Percentiles rank a stretch among this genome's conserved stretches.
These are phyloP conservation scores for Lodderomyces jiufengensis DNA, from an alignment of 1,139 yeast species.

Conservation along the genomic window DNA sequence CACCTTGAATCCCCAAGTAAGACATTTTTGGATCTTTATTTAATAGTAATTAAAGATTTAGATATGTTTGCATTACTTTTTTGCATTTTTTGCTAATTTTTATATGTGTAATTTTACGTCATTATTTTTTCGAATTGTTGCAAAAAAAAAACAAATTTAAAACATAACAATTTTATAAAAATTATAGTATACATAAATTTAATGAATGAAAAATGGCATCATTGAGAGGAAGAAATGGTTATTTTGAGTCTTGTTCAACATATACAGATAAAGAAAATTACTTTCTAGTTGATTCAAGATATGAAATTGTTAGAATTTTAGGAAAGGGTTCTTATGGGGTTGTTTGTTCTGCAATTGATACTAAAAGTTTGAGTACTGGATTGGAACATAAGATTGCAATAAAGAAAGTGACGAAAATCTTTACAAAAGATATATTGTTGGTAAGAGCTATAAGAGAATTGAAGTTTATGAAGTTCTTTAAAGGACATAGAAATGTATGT, in stretches of 20 bases:
- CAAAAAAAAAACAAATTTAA: neutral
- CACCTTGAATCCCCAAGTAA: no score
- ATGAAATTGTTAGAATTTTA: conserved; percentile 57
- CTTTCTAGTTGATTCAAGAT: conserved; percentile 65
- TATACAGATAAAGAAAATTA: conserved; percentile 19
- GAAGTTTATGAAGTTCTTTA: conserved; percentile 71
- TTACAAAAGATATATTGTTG: conserved; percentile 58
- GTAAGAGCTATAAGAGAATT: conserved; percentile 78
- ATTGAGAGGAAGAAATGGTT: conserved; percentile 9
- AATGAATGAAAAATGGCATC: conserved; percentile 14
- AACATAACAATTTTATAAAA: conserved; percentile 1
- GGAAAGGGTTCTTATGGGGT: conserved; percentile 92
- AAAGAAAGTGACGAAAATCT: conserved; percentile 71
- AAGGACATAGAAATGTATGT: conserved; percentile 71
- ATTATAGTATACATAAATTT: conserved; percentile 1
- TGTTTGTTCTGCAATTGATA: conserved; percentile 79
- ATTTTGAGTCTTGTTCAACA: conserved; percentile 12
- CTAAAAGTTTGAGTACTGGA: conserved; percentile 20
- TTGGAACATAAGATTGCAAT: conserved; percentile 50
- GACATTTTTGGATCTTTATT: no score
- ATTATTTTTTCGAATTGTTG: no score
- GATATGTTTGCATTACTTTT: no score
- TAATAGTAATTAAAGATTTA: no score
- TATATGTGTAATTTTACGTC: no score
- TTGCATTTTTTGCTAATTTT: no score